phyloP scores from a whole-genome alignment of 2,329 filamentous ascomycete species.

The Cyphellophora attinorum region DNA sequence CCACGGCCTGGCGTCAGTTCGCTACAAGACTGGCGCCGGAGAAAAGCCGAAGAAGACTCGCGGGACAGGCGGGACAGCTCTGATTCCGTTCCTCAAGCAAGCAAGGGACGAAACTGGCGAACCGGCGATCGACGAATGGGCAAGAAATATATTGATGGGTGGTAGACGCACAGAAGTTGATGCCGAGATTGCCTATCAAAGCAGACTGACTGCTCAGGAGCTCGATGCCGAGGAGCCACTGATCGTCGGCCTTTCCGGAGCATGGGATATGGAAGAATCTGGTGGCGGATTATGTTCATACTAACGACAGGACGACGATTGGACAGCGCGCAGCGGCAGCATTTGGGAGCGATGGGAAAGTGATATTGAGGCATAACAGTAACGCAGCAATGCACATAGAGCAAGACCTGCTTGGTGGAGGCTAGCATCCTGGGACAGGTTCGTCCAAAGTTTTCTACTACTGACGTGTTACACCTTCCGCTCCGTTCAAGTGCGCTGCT shows the following conservation, averaged over 20 bases:
- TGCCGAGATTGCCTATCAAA: conserved; percentile 30
- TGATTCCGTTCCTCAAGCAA: conserved; percentile 95
- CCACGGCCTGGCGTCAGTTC: conserved; percentile 16
- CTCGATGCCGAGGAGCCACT: conserved; percentile 43
- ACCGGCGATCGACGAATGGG: conserved; percentile 66
- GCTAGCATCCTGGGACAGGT: too few relatives aligned
- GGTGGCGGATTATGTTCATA: conserved; percentile 54
- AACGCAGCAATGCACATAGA: too few relatives aligned
- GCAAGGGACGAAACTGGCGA: conserved; percentile 93
- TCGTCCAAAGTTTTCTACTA: too few relatives aligned
- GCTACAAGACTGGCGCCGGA: conserved; percentile 25
- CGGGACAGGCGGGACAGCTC: conserved; percentile 83
- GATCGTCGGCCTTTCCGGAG: conserved; percentile 65
- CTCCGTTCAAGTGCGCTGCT: too few relatives aligned
- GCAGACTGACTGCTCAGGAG: conserved; percentile 14
- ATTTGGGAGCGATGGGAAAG: too few relatives aligned
- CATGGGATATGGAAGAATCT: conserved; percentile 81
- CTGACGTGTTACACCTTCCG: too few relatives aligned
- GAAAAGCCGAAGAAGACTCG: conserved; percentile 52
- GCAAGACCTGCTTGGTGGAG: too few relatives aligned
- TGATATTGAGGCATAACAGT: too few relatives aligned
- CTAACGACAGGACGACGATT: conserved; percentile 24
- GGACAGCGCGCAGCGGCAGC: too few relatives aligned
- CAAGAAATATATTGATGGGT: conserved; percentile 47
- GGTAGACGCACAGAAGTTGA: conserved; percentile 35